Base-by-base conservation (phyloP, 75 land plant species). In the Gnetum montanum region DNA sequence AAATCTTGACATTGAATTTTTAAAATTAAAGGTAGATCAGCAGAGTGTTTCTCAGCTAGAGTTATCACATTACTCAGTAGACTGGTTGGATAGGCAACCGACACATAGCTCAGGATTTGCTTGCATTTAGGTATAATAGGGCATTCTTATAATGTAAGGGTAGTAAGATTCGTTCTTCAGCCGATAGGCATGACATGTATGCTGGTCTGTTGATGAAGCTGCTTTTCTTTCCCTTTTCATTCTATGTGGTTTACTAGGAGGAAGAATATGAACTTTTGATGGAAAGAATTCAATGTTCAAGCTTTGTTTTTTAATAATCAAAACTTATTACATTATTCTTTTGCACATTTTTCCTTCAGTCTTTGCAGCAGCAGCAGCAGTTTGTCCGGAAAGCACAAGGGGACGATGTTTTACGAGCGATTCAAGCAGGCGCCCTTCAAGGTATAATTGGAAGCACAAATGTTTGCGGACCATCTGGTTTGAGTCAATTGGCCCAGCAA, bases 401-500 rank as follows among this genome's bases (percentile, higher is more conserved):
- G 24, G 70, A 72, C 62, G 77, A 84, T 19, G 59, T 71, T 6
- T 49, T 71, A 27, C 13, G 63, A 15, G 35, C 67, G 28, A 80
- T 70, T 60, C 81, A 77, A 36, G 71, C 75, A 43, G 70, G 77
- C 45, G 55, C 66, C 34, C 31, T 65, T 15, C 87, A 72, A 34
- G 87, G 79, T 6, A 40, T 62, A 8, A 34, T 65, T 18, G 71
- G 59, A 26, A 63, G 71, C 31, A 40, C 34, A 33, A 71, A 56
- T 49, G 68, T 70, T 56, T 38, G 63, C 18, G 52, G 68, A 16
- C 57, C 72, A 12, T 54, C 73, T 12, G 61, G 63, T 10, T 44
- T 68, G 33, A 52, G 54, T 27, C 72, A 47, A 19, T 25, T 60
- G 28, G 65, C 70, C 18, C 88, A 75, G 33, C 79, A 62, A 45